Base-by-base conservation (phyloP, 495 filamentous ascomycete genomes). In the Barbatosphaeria neglecta region DNA sequence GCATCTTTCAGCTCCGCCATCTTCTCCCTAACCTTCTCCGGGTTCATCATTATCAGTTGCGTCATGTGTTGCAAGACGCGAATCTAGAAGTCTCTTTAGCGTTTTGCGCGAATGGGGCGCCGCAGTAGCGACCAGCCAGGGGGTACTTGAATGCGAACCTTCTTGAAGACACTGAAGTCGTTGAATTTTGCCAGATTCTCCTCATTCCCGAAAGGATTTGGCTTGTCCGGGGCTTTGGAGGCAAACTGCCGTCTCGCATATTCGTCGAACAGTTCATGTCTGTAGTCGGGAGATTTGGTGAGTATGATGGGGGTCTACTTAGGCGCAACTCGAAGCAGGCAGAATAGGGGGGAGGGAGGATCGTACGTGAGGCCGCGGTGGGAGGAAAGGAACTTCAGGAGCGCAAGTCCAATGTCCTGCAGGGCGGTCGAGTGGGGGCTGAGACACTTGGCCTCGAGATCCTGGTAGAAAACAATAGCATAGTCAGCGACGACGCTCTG, bases 361-460 rank as follows among this genome's bases (percentile, higher is more conserved):
- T 75, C 87, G 52, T 80, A 92, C 86, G 82, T 90, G 7, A 97
- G 72, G 50, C 89, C 88, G 44, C 87, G 81, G 67, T 96, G 88
- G 43, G 90, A 95, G 10, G 92, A 95, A 19, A 98, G 82, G 65
- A 83, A 86, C 72, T 94, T 95, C 43, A 98, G 78, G 2, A 97
- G 70, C 33, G 84, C 78, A 19, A 98, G 74, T n/a, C 87, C 88
- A 58, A 97, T 87, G 43, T 87, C 77, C 35, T 84, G 62, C 13
- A 98, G 69, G 44, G 81, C 77, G 37, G 77, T 71, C 2, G 92
- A 94, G 41, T 77, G 72, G 15, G 82, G 81, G 53, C 84, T 90
- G 31, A 96, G 66, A 54, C 87, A 89, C 72, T 94, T 90, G 27
- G 71, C 74, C 68, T 98, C 92, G 15, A 98, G 69, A 50, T 95